Conservation (phyloP, 2,329 filamentous ascomycete genomes). For the Sporothrix luriei region DNA sequence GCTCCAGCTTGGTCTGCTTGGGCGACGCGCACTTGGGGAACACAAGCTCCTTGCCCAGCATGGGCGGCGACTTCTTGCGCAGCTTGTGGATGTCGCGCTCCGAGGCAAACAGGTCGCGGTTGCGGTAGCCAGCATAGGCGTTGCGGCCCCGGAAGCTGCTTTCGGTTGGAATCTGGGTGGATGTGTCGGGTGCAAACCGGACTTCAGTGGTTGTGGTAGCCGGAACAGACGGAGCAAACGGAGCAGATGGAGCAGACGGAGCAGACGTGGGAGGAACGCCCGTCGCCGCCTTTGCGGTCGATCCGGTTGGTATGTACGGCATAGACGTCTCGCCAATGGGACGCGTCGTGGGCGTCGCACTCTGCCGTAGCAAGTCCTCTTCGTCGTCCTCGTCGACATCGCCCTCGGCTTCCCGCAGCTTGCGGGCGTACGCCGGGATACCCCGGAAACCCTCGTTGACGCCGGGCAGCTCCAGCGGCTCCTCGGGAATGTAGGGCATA, state of each 20-base stretch:
- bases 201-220: not conserved
- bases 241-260: not conserved
- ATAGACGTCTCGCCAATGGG: slow-evolving; percentile 43
- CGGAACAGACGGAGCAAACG: not conserved
- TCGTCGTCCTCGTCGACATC: slow-evolving; percentile 36
- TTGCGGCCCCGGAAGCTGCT: slow-evolving; percentile 48
- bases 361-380: slow-evolving; percentile 33
- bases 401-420: slow-evolving; percentile 34
- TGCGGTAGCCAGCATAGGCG: slow-evolving; percentile 50
- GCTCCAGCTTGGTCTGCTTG: slow-evolving; percentile 80
- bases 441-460: slow-evolving; percentile 28
- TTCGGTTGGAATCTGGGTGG: slow-evolving; percentile 45
- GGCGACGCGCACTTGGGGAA: slow-evolving; percentile 85
- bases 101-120: slow-evolving; percentile 53
- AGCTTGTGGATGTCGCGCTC: slow-evolving; percentile 52
- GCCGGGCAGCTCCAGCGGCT: slow-evolving; percentile 34
- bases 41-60: slow-evolving; percentile 79
- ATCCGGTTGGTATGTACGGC: slow-evolving; percentile 42
- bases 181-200: not conserved
- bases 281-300: slow-evolving; percentile 30
- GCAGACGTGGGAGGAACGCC: not conserved
- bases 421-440: slow-evolving; percentile 34
- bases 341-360: slow-evolving; percentile 24
- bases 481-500: slow-evolving; percentile 43
- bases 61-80: slow-evolving; percentile 68